Percentiles rank a stretch among this genome's conserved stretches.
These are phyloP conservation scores for Tulasnella sp. DNA, from an alignment of 768 basidiomycete genomes.

Conservation along the genomic window DNA sequence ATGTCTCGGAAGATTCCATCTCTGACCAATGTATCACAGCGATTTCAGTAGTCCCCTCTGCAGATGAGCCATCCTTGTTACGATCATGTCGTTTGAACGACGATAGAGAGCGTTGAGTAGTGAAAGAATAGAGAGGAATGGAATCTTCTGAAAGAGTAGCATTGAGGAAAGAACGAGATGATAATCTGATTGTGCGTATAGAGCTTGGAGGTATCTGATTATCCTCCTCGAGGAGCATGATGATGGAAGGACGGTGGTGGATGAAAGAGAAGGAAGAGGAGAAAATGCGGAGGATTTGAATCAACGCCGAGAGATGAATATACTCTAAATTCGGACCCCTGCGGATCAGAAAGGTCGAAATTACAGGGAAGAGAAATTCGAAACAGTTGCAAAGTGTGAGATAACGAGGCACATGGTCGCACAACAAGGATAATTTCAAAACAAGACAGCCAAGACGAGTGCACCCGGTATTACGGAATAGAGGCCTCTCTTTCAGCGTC, in stretches of 20 bases:
- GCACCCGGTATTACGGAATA: no score
- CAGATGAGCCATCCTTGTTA: background rate
- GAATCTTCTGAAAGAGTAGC: conserved; percentile 6
- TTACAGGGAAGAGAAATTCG: no score
- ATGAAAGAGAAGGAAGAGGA: conserved; percentile 1
- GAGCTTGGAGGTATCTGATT: background rate
- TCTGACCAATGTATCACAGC: conserved; percentile 11
- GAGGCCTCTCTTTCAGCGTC: no score
- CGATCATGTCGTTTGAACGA: no score
- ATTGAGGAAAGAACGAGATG: conserved; percentile 6
- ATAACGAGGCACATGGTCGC: no score
- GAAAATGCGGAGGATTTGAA: no score
- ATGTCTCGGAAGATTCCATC: conserved; percentile 5
- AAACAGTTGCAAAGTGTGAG: no score
- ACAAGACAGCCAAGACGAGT: no score
- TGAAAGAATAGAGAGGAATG: conserved; percentile 1
- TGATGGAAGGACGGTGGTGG: conserved; percentile 17
- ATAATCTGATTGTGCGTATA: conserved; percentile 8
- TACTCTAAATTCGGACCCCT: no score
- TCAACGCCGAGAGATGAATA: no score
- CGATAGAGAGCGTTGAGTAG: conserved; percentile 4
- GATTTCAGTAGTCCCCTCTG: background rate
- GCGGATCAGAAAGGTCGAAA: no score
- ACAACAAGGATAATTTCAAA: no score
- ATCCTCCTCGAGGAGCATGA: conserved; percentile 5